These are phyloP conservation scores for Mycotypha africana DNA, from an alignment of 371 early-diverging fungal genomes.

Conservation along the genomic window DNA sequence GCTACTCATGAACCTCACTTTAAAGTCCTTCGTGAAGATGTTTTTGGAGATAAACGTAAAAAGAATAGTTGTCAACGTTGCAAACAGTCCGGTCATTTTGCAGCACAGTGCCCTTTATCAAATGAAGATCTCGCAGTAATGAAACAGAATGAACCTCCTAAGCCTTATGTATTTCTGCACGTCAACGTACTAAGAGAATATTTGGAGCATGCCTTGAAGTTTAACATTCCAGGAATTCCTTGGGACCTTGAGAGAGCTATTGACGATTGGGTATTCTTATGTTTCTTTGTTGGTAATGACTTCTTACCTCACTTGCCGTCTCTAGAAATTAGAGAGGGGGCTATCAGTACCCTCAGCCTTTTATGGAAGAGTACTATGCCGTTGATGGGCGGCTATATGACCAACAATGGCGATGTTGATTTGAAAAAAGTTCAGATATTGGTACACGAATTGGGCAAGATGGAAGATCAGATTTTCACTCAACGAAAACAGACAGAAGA, in stretches of 20 bases:
- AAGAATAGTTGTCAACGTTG: constrained; percentile 75
- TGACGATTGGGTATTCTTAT: constrained; percentile 99
- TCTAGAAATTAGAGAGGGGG: constrained; percentile 96
- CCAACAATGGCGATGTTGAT: constrained; percentile 80
- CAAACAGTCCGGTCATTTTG: constrained; percentile 79
- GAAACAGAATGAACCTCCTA: constrained; percentile 43
- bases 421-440: constrained; percentile 72
- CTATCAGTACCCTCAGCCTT: constrained; percentile 85
- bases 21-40: constrained; percentile 96
- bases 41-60: constrained; percentile 63
- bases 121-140: constrained; percentile 7
- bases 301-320: constrained; percentile 98
- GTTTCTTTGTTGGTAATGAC: constrained; percentile 99
- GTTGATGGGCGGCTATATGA: constrained; percentile 82
- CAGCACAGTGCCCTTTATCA: constrained; percentile 54
- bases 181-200: constrained; percentile 91
- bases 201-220: constrained; percentile 78
- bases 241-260: constrained; percentile 92
- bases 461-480: constrained; percentile 84
- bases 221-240: constrained; percentile 55
- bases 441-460: constrained; percentile 74
- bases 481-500: constrained; percentile 59
- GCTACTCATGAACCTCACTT: constrained; percentile 98
- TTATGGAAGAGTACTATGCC: constrained; percentile 82
- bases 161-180: constrained; percentile 90